These are phyloP conservation scores for Starmerella apis DNA, from an alignment of 805 yeast genomes.

Conservation along the genomic window DNA sequence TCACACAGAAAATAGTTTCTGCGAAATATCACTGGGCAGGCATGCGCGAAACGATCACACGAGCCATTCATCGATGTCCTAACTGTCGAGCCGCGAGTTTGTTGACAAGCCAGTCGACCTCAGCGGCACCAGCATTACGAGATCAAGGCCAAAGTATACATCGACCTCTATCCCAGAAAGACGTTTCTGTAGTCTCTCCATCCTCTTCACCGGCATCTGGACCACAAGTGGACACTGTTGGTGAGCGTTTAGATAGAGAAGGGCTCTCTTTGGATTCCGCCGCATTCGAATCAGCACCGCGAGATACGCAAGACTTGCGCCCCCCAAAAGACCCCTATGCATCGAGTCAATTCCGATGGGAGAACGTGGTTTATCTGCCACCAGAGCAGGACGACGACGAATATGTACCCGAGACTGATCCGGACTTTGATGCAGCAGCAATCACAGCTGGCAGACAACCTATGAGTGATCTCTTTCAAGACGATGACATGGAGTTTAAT, in stretches of 20 bases:
- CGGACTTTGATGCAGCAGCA: neutral
- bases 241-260: neutral
- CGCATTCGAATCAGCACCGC: neutral
- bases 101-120: slow-evolving; percentile 1
- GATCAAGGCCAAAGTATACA: neutral
- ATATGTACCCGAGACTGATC: slow-evolving; percentile 15
- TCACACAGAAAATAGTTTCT: slow-evolving; percentile 64
- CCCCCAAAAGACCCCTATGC: neutral
- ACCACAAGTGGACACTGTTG: neutral
- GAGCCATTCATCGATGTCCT: slow-evolving; percentile 63
- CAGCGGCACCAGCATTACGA: neutral
- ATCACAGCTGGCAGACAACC: neutral
- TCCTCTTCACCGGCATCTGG: neutral
- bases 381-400: slow-evolving; percentile 23
- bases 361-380: slow-evolving; percentile 15
- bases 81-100: slow-evolving; percentile 39
- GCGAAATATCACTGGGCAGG: slow-evolving; percentile 86
- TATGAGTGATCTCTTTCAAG: slow-evolving; percentile 7
- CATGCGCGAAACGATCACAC: slow-evolving; percentile 75
- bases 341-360: neutral
- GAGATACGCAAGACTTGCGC: neutral
- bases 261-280: neutral
- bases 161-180: neutral
- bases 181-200: neutral
- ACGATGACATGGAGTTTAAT: slow-evolving; percentile 4